These are phyloP conservation scores for Inosperma sp. DNA, from an alignment of 768 basidiomycete species.

Conservation along the genomic window DNA sequence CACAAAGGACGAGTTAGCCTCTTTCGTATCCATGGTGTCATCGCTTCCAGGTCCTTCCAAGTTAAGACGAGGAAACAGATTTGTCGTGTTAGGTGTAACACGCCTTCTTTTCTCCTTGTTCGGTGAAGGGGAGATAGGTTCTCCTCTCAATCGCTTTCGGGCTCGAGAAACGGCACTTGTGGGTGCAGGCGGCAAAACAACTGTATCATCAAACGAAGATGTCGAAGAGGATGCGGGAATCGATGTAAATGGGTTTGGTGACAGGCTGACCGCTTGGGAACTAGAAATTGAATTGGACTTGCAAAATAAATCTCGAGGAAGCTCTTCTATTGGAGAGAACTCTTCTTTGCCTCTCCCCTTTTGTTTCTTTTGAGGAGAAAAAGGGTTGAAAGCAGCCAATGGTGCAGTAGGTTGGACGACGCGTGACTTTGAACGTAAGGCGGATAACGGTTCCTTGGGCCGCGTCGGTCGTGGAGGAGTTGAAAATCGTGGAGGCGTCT, in stretches of 20 bases:
- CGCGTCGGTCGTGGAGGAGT: constrained; percentile 37
- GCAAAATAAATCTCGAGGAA: constrained; percentile 26
- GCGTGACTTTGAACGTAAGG: constrained; percentile 48
- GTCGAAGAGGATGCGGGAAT: constrained; percentile 24
- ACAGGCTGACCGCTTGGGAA: constrained; percentile 32
- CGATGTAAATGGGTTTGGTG: constrained; percentile 34
- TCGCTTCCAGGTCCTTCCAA: constrained; percentile 16
- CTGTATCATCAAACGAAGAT: constrained; percentile 9
- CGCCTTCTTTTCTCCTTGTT: constrained; percentile 72
- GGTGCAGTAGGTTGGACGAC: constrained; percentile 48
- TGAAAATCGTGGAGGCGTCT: constrained; percentile 29
- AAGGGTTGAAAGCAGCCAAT: constrained; percentile 63
- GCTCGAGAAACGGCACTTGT: constrained; percentile 57
- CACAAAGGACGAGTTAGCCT: constrained; percentile 48
- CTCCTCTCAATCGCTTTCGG: constrained; percentile 76
- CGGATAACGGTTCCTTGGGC: constrained; percentile 28
- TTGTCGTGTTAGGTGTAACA: constrained; percentile 37
- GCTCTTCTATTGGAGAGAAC: constrained; percentile 12
- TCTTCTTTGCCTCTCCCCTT: constrained; percentile 41
- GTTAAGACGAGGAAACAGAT: constrained; percentile 34
- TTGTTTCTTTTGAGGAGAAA: constrained; percentile 66
- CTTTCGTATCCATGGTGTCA: constrained; percentile 25
- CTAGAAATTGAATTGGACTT: constrained; percentile 46
- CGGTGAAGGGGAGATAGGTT: constrained; percentile 79
- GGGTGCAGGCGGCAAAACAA: constrained; percentile 20